Percentiles rank a stretch among this genome's conserved stretches.
These are phyloP conservation scores for Ogataea trehaloabstinens DNA, from an alignment of 805 yeast genomes.

Conservation along the genomic window DNA sequence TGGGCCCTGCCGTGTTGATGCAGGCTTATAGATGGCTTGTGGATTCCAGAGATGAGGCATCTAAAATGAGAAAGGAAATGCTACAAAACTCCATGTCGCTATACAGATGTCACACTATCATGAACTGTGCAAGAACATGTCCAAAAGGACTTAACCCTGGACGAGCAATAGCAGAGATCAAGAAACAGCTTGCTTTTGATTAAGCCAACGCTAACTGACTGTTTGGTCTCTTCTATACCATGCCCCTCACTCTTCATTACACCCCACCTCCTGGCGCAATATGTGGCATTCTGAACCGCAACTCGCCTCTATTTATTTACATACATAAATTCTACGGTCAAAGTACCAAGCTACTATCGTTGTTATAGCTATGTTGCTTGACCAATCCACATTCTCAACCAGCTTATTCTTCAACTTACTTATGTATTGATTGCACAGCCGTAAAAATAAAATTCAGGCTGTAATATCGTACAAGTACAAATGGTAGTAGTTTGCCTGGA, in stretches of 20 bases:
- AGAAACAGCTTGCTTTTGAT: constrained; percentile 85
- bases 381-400: no score
- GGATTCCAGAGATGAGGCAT: constrained; percentile 94
- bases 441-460: no score
- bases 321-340: not conserved
- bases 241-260: not conserved
- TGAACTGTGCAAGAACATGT: constrained; percentile 98
- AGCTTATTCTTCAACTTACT: no score
- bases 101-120: constrained; percentile 98
- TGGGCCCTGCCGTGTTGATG: constrained; percentile 98
- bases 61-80: constrained; percentile 76
- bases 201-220: no score
- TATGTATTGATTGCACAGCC: no score
- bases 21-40: constrained; percentile 99
- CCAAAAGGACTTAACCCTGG: constrained; percentile 99
- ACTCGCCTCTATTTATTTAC: constrained; percentile 1
- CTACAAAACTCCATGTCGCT: constrained; percentile 95
- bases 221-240: not conserved
- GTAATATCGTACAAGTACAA: no score
- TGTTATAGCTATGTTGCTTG: no score
- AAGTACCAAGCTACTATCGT: no score
- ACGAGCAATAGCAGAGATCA: constrained; percentile 93
- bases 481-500: no score
- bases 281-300: not conserved
- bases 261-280: no score